These are phyloP conservation scores for Isatis lusitanica DNA, from an alignment of 441 rosid genomes.

Conservation along the genomic window DNA sequence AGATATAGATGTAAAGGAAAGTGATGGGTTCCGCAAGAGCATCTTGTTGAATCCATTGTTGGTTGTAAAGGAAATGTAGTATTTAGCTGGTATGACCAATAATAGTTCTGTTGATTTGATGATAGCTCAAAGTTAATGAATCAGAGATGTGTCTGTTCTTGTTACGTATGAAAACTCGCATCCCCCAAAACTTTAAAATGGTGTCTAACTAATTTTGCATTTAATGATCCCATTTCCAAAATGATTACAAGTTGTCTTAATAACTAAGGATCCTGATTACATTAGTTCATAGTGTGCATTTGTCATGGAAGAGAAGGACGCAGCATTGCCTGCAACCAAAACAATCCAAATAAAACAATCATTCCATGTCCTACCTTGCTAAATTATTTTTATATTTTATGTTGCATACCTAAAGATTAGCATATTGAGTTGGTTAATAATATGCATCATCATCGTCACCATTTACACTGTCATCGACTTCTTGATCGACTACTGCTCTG, in stretches of 20 bases:
- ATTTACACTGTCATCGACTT: conserved; percentile 48
- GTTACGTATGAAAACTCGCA: too few species aligned
- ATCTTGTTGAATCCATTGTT: conserved; percentile 10
- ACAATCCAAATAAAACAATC: neutral
- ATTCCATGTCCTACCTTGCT: conserved; percentile 8
- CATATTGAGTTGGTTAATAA: conserved; percentile 14
- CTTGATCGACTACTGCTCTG: conserved; percentile 57
- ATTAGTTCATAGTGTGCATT: conserved; percentile 7
- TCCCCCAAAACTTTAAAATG: neutral
- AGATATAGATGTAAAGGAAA: conserved; percentile 13
- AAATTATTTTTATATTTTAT: neutral
- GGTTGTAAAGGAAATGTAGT: conserved; percentile 15
- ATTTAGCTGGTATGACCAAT: conserved; percentile 23
- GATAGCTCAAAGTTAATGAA: conserved; percentile 1
- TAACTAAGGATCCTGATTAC: conserved; percentile 18
- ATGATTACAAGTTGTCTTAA: neutral
- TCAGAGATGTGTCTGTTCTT: neutral
- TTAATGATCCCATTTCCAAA: neutral
- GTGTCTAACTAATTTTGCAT: neutral
- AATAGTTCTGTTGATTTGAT: conserved; percentile 7
- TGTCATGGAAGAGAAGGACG: conserved; percentile 9
- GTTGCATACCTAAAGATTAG: conserved; percentile 4
- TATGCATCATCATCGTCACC: conserved; percentile 50
- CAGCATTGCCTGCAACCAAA: conserved; percentile 18
- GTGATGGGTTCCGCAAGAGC: neutral